phyloP scores from a whole-genome alignment of 306 rosid species.

The Quercus alba region DNA sequence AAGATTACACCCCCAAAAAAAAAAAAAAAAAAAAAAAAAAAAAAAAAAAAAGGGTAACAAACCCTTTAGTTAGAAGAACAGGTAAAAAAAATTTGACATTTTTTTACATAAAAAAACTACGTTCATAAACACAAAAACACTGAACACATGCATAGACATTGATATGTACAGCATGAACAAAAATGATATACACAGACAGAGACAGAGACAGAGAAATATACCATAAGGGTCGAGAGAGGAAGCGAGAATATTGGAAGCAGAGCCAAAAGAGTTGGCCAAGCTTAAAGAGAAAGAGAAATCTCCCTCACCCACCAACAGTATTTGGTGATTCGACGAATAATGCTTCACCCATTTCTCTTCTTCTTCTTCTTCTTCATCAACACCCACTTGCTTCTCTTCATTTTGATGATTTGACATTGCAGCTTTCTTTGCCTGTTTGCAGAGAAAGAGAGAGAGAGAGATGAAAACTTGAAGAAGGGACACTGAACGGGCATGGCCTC shows the following conservation, averaged over 20 bases:
- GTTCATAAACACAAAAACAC: not conserved
- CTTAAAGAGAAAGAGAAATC: constrained; percentile 55
- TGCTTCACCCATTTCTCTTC: constrained; percentile 33
- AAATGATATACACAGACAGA: too few relatives aligned
- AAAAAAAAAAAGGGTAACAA: not conserved
- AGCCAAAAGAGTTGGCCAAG: constrained; percentile 40
- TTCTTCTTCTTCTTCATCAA: not conserved
- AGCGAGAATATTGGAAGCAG: constrained; percentile 42
- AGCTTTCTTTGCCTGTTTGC: not conserved
- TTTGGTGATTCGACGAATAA: constrained; percentile 45
- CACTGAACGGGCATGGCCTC: not conserved
- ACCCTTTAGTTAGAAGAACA: not conserved
- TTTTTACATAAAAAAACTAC: not conserved
- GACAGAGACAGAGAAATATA: not conserved
- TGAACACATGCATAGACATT: not conserved
- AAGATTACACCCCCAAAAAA: too few relatives aligned
- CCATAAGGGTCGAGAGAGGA: constrained; percentile 40
- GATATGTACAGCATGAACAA: not conserved
- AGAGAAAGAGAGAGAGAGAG: too few relatives aligned
- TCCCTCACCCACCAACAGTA: constrained; percentile 58
- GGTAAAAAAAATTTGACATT: not conserved
- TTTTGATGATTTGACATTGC: not conserved
- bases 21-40: not conserved
- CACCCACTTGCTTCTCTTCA: not conserved
- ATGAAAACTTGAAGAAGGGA: not conserved